A percentile compares a stretch with the other conserved stretches of the same genome.
These are phyloP conservation scores for Chytriomyces sp. DNA, from an alignment of 192 early-diverging fungal species.

Conservation along the genomic window DNA sequence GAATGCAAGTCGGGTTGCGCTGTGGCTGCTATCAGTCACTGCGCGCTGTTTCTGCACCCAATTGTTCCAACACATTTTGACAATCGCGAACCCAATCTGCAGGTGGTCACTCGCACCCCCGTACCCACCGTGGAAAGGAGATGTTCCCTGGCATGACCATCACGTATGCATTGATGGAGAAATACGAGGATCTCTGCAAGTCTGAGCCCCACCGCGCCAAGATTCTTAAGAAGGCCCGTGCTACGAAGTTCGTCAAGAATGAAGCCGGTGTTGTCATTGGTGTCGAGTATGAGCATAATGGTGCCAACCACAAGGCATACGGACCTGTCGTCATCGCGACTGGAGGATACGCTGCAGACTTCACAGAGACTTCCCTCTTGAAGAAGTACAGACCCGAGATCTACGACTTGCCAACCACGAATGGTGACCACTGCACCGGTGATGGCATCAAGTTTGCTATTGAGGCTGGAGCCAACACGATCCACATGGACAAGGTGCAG, in stretches of 20 bases:
- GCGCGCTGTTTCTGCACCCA: too few species aligned
- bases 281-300: constrained; percentile 69
- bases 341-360: constrained; percentile 94
- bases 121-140: constrained; percentile 86
- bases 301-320: constrained; percentile 61
- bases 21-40: too few species aligned
- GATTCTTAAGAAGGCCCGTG: constrained; percentile 83
- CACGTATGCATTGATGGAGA: constrained; percentile 86
- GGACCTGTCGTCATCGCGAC: constrained; percentile 89
- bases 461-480: constrained; percentile 77
- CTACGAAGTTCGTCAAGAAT: constrained; percentile 70
- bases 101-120: constrained; percentile 88
- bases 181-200: constrained; percentile 69
- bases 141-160: constrained; percentile 87
- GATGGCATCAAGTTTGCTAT: constrained; percentile 90
- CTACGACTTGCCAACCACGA: constrained; percentile 80
- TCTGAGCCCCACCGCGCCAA: constrained; percentile 70
- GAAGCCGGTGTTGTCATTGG: constrained; percentile 70
- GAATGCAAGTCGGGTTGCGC: constrained; percentile 27
- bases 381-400: constrained; percentile 73
- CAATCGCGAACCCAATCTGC: too few species aligned
- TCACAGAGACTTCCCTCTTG: constrained; percentile 72
- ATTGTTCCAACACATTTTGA: too few species aligned
- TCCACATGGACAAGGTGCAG: constrained; percentile 96
- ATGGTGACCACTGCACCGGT: constrained; percentile 92